Conservation (phyloP, 176 grass and related monocot species). For the Eremochloa ophiuroides region DNA sequence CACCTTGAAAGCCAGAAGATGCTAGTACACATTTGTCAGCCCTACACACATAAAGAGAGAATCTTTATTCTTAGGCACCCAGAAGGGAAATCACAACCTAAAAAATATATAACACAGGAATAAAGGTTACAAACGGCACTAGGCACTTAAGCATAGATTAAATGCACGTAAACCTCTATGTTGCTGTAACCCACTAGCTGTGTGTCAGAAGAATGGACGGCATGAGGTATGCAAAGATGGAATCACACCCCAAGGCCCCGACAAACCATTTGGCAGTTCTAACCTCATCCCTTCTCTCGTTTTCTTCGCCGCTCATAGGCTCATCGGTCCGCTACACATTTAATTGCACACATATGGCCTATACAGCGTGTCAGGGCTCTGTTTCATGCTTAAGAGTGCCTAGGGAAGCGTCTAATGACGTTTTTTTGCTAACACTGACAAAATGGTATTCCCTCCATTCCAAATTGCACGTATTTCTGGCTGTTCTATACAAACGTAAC, state of each 20-base stretch:
- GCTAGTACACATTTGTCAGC: conserved; percentile 82
- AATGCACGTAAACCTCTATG: neutral
- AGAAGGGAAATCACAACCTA: neutral
- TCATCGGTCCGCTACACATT: neutral
- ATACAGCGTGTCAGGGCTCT: neutral
- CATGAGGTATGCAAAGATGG: neutral
- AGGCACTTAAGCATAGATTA: neutral
- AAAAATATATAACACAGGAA: neutral
- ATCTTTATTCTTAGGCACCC: neutral
- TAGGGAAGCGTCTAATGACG: neutral
- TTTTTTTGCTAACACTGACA: neutral
- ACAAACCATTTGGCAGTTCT: neutral
- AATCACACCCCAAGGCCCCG: too few relatives aligned
- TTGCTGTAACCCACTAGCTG: neutral
- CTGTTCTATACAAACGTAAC: neutral
- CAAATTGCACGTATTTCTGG: neutral
- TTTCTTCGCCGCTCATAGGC: neutral
- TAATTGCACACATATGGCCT: neutral
- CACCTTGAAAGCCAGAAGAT: conserved; percentile 94
- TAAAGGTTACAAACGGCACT: neutral
- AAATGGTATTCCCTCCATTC: neutral
- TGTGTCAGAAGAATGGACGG: neutral
- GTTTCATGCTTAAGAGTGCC: neutral
- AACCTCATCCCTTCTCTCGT: neutral
- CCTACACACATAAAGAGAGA: conserved; percentile 32